phyloP scores from a whole-genome alignment of 1,139 yeast genomes.

The Saccharomyces pastorianus region DNA sequence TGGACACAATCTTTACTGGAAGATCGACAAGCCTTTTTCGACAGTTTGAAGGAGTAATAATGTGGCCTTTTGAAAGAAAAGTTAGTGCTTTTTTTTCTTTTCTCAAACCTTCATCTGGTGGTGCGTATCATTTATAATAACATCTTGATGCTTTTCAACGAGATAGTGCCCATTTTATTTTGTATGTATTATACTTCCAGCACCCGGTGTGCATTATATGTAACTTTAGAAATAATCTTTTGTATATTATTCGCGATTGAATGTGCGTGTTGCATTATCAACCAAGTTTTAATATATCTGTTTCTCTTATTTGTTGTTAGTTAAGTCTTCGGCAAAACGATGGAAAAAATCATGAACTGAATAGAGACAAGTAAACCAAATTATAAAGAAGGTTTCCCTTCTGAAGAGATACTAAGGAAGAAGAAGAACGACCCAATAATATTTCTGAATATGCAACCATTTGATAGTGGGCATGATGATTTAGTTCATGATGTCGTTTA shows the following conservation, averaged over 20 bases:
- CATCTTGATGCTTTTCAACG: background rate
- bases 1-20: conserved; percentile 63
- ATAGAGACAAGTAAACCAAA: background rate
- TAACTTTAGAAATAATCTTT: background rate
- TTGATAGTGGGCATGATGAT: conserved; percentile 86
- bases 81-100: too few relatives aligned
- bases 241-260: background rate
- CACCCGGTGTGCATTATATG: background rate
- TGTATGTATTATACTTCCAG: background rate
- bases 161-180: background rate
- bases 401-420: background rate
- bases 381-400: background rate
- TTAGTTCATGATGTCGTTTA: conserved; percentile 80
- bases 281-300: background rate
- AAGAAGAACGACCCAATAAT: conserved; percentile 34
- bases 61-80: background rate
- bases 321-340: background rate
- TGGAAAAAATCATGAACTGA: background rate
- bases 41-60: background rate
- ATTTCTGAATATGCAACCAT: conserved; percentile 36
- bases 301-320: background rate
- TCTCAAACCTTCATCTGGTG: background rate
- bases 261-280: background rate
- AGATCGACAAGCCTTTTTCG: conserved; percentile 43
- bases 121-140: background rate